These are phyloP conservation scores for Cyberlindnera subsufficiens DNA, from an alignment of 805 yeast genomes.

Conservation along the genomic window DNA sequence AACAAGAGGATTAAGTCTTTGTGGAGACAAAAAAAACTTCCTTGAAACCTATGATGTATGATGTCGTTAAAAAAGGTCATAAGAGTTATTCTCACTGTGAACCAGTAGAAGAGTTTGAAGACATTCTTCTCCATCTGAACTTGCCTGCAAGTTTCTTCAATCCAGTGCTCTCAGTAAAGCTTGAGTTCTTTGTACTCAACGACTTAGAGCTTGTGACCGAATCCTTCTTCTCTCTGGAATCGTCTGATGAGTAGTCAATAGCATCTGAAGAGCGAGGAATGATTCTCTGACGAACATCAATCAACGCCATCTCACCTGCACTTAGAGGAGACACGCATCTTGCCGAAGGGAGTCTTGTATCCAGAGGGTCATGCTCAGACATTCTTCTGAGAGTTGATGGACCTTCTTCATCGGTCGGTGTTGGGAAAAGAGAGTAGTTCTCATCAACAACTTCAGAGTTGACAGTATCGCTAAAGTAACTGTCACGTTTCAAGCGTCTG, in stretches of 20 bases:
- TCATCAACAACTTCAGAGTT: conserved; percentile 8
- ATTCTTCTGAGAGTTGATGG: conserved; percentile 6
- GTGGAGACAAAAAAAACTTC: too few relatives aligned
- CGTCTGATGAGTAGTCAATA: conserved; percentile 10
- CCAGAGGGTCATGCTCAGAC: conserved; percentile 17
- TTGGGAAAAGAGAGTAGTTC: conserved; percentile 12
- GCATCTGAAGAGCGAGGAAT: conserved; percentile 9
- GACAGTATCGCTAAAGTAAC: background rate
- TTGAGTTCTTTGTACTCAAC: background rate
- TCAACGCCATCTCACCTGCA: conserved; percentile 2
- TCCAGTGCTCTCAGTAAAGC: conserved; percentile 15
- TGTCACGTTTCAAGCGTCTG: conserved; percentile 6
- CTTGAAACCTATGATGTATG: background rate
- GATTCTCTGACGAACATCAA: conserved; percentile 1
- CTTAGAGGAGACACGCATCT: conserved; percentile 18
- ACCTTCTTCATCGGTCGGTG: conserved; percentile 10
- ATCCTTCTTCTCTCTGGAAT: conserved; percentile 6
- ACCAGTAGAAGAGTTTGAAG: conserved; percentile 21
- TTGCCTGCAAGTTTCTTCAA: conserved; percentile 23
- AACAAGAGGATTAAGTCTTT: too few relatives aligned
- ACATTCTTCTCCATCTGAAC: conserved; percentile 24
- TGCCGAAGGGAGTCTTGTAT: conserved; percentile 7
- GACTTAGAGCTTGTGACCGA: conserved; percentile 1
- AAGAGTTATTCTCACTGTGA: conserved; percentile 6
- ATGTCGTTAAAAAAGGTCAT: background rate